Conservation (phyloP, 805 yeast genomes). For the Ogataea ganodermae region DNA sequence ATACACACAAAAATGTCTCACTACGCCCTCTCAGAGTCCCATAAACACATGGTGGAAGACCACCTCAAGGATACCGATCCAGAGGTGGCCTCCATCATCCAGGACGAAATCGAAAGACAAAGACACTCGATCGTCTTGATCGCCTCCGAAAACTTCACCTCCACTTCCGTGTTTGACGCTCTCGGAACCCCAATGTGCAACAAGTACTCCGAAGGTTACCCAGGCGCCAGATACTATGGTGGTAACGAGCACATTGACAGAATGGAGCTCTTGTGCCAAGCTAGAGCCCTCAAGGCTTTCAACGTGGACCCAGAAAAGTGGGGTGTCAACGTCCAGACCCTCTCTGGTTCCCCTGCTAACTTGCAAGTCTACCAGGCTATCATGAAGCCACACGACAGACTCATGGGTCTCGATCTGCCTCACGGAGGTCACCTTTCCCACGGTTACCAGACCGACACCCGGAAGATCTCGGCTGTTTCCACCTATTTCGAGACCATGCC, state of each 20-base stretch:
- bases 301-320: conserved; percentile 75
- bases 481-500: conserved; percentile 99
- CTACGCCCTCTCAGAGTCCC: conserved; percentile 69
- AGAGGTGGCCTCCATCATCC: conserved; percentile 70
- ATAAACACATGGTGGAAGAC: conserved; percentile 65
- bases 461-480: conserved; percentile 93
- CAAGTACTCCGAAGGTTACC: conserved; percentile 99
- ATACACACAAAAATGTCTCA: conserved; percentile 18
- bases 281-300: conserved; percentile 92
- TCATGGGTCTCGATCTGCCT: conserved; percentile 97
- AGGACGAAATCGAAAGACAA: conserved; percentile 88
- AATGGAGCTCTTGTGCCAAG: conserved; percentile 89
- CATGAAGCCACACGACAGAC: conserved; percentile 92
- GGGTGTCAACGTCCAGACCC: conserved; percentile 98
- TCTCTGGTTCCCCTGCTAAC: conserved; percentile 98
- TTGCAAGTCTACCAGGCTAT: conserved; percentile 94
- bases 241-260: conserved; percentile 97
- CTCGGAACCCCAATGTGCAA: conserved; percentile 98
- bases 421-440: conserved; percentile 99
- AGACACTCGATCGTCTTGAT: conserved; percentile 90
- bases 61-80: conserved; percentile 70
- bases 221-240: conserved; percentile 98
- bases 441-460: conserved; percentile 93
- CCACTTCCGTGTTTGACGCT: conserved; percentile 93
- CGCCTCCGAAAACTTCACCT: conserved; percentile 96